These are phyloP conservation scores for Silene conica DNA, from an alignment of 148 eudicot genomes.

Conservation along the genomic window DNA sequence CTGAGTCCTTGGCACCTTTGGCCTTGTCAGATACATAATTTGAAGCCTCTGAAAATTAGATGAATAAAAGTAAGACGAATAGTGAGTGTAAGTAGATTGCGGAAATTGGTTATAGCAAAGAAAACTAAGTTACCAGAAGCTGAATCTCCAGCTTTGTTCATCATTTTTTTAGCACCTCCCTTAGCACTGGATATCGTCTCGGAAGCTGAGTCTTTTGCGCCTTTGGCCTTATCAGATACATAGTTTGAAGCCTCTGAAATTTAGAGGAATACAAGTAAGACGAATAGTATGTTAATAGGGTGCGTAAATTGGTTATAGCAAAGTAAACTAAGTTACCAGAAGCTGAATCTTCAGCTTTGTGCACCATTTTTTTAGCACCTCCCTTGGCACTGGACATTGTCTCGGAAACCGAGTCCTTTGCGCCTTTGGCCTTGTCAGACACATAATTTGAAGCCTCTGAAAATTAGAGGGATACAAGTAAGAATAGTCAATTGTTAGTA, in stretches of 20 bases:
- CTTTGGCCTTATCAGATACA: slow-evolving; percentile 5
- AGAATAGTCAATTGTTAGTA: too few relatives aligned
- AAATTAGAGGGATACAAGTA: neutral
- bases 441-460: slow-evolving; percentile 12
- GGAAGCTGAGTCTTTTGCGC: slow-evolving; percentile 4
- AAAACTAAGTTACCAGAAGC: slow-evolving; percentile 9
- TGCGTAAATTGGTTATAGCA: too few relatives aligned
- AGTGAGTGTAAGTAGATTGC: neutral
- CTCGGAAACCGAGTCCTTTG: slow-evolving; percentile 3
- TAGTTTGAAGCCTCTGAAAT: neutral
- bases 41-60: neutral
- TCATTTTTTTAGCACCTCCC: slow-evolving; percentile 12
- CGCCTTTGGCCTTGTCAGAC: slow-evolving; percentile 8
- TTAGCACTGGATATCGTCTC: slow-evolving; percentile 12
- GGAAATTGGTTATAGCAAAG: too few relatives aligned
- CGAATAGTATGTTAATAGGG: neutral
- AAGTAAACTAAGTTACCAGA: slow-evolving; percentile 12
- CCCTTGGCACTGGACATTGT: slow-evolving; percentile 12
- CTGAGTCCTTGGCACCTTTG: slow-evolving; percentile 3
- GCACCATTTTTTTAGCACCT: slow-evolving; percentile 16
- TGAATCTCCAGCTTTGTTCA: neutral
- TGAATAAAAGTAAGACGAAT: neutral
- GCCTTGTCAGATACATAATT: slow-evolving; percentile 3
- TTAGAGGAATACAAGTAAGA: neutral
- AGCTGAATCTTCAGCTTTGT: slow-evolving; percentile 13